phyloP scores from a whole-genome alignment of 2,329 filamentous ascomycete genomes.

The Trichoderma citrinoviride region DNA sequence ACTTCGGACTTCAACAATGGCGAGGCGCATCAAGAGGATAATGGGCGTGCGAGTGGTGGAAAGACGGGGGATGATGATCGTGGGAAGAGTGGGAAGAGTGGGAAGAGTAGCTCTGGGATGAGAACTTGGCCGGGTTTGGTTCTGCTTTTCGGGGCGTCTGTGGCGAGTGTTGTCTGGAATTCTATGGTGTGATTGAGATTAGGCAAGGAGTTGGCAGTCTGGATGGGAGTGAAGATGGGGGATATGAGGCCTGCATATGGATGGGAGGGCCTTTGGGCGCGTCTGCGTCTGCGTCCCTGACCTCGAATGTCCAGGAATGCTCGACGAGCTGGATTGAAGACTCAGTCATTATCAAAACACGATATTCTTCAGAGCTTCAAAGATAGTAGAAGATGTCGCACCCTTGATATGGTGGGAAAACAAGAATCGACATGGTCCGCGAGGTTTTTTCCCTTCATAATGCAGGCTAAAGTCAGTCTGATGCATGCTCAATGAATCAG shows the following conservation, averaged over 20 bases:
- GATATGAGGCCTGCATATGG: background rate
- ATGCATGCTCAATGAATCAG: too few relatives aligned
- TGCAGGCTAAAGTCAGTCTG: background rate
- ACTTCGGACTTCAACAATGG: slow-evolving; percentile 26
- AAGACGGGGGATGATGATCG: background rate
- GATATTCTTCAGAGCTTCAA: too few relatives aligned
- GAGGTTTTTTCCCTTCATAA: too few relatives aligned
- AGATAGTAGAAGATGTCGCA: too few relatives aligned
- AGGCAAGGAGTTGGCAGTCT: too few relatives aligned
- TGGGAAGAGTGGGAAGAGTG: background rate
- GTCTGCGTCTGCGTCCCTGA: too few relatives aligned
- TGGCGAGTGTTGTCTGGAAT: background rate
- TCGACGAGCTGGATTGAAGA: too few relatives aligned
- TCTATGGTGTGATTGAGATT: background rate
- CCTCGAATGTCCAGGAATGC: too few relatives aligned
- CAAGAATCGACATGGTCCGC: too few relatives aligned
- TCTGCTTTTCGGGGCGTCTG: background rate
- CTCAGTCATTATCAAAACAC: too few relatives aligned
- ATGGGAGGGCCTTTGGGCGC: too few relatives aligned
- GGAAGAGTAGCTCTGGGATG: background rate
- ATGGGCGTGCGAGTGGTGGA: background rate
- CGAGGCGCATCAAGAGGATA: background rate
- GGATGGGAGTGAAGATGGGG: background rate
- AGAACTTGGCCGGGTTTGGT: background rate
- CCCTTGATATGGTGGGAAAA: too few relatives aligned